Percentiles rank a stretch among this genome's conserved stretches.
phyloP scores from a whole-genome alignment of 116 monocot species.

The Cymodocea nodosa region DNA sequence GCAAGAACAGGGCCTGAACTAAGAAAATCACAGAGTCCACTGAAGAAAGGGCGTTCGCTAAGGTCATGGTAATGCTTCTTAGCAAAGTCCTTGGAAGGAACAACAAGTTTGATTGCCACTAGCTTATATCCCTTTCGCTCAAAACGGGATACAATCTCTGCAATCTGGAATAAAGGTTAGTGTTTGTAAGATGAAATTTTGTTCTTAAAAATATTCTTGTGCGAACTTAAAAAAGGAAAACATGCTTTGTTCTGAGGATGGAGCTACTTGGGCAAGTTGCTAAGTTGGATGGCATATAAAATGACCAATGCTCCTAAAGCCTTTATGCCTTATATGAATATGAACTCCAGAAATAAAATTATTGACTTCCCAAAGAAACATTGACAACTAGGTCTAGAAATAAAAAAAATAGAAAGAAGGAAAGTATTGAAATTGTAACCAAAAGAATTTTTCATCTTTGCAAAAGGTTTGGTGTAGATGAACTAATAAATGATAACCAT shows the following conservation, averaged over 20 bases:
- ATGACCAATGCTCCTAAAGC: too few species aligned
- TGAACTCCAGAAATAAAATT: too few species aligned
- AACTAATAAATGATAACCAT: neutral
- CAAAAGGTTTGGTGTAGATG: neutral
- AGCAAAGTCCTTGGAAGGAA: constrained; percentile 84
- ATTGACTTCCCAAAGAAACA: too few species aligned
- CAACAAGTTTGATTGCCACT: constrained; percentile 74
- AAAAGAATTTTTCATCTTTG: neutral
- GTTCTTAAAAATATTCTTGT: neutral
- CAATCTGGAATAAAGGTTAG: constrained; percentile 33
- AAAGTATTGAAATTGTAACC: neutral
- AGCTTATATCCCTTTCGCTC: constrained; percentile 90
- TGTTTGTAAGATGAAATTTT: too few species aligned
- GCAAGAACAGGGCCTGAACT: constrained; percentile 92
- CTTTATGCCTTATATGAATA: too few species aligned
- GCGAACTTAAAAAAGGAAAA: neutral
- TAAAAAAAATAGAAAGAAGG: too few species aligned
- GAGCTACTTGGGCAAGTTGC: too few species aligned
- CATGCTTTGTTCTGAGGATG: too few species aligned
- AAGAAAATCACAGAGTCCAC: constrained; percentile 78
- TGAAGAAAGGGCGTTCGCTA: constrained; percentile 87
- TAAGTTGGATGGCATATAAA: too few species aligned
- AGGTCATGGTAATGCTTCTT: constrained; percentile 95
- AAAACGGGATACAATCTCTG: constrained; percentile 84
- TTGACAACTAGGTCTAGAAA: too few species aligned